These are phyloP conservation scores for Mycena rosella DNA, from an alignment of 768 basidiomycete species.

Conservation along the genomic window DNA sequence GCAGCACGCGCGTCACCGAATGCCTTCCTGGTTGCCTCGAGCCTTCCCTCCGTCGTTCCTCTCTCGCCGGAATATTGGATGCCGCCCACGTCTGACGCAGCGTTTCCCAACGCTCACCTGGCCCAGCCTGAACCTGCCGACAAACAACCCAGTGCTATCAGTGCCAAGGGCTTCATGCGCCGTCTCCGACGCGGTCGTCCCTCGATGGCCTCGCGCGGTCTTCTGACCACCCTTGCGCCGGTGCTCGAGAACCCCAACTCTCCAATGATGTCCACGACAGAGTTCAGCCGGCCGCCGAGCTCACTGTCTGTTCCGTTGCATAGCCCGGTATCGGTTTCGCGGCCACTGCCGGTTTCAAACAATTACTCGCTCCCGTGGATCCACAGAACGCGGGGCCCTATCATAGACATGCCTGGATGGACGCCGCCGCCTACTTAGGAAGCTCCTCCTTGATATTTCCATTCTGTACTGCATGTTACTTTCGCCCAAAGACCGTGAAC, in stretches of 20 bases:
- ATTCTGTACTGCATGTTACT: too few species aligned
- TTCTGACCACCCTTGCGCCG: conserved; percentile 26
- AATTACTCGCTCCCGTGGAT: conserved; percentile 30
- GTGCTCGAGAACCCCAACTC: conserved; percentile 16
- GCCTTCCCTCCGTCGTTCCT: neutral
- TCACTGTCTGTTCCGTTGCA: neutral
- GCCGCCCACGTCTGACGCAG: neutral
- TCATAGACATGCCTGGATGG: neutral
- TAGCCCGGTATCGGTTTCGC: neutral
- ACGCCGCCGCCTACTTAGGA: neutral
- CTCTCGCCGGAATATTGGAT: neutral
- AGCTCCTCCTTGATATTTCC: neutral
- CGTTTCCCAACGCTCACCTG: neutral
- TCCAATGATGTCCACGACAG: neutral
- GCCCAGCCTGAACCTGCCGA: neutral
- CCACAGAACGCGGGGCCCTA: conserved; percentile 13
- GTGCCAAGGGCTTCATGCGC: conserved; percentile 33
- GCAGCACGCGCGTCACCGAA: neutral
- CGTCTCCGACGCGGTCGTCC: conserved; percentile 20
- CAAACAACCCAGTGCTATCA: neutral
- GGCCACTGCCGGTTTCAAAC: neutral
- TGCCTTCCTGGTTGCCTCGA: neutral
- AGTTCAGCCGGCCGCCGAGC: conserved; percentile 28
- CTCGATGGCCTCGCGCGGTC: conserved; percentile 26
- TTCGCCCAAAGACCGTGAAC: too few species aligned